phyloP scores from a whole-genome alignment of 1,284 basidiomycete genomes.

The Cryptococcus amylolentus region DNA sequence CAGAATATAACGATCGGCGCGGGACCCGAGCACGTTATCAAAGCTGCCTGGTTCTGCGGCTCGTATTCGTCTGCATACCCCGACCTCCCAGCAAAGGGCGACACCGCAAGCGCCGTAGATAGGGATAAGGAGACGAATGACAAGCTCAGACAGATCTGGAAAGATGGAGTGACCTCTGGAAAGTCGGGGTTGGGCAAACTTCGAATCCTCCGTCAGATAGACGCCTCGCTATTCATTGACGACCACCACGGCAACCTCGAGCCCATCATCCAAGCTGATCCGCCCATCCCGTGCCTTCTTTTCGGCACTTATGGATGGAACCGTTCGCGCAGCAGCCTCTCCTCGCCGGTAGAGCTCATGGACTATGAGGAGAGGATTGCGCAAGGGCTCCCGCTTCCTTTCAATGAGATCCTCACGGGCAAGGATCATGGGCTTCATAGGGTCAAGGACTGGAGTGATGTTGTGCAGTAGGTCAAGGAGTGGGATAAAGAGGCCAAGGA shows the following conservation, averaged over 20 bases:
- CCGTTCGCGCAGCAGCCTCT: slow-evolving; percentile 18
- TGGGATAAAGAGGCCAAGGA: slow-evolving; percentile 26
- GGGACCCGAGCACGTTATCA: slow-evolving; percentile 14
- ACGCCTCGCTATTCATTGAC: slow-evolving; percentile 35
- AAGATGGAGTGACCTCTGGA: slow-evolving; percentile 9
- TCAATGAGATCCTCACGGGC: slow-evolving; percentile 15
- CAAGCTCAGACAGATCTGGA: slow-evolving; percentile 14
- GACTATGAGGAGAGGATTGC: slow-evolving; percentile 25
- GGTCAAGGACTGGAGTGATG: slow-evolving; percentile 28
- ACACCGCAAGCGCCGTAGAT: slow-evolving; percentile 11
- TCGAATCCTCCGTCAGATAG: slow-evolving; percentile 33
- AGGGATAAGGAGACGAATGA: slow-evolving; percentile 19
- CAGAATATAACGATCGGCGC: slow-evolving; percentile 28
- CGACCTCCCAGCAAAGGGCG: slow-evolving; percentile 8
- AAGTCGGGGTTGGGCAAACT: slow-evolving; percentile 25
- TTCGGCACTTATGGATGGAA: slow-evolving; percentile 33
- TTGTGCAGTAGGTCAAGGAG: slow-evolving; percentile 29
- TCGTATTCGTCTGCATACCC: slow-evolving; percentile 10
- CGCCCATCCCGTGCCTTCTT: slow-evolving; percentile 29
- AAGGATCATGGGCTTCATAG: slow-evolving; percentile 16
- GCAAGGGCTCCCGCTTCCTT: slow-evolving; percentile 14
- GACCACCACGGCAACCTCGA: slow-evolving; percentile 32
- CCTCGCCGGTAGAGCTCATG: slow-evolving; percentile 28
- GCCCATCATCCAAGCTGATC: slow-evolving; percentile 21
- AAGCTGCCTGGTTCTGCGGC: slow-evolving; percentile 24